phyloP scores from a whole-genome alignment of 2,329 filamentous ascomycete species.

The Nemania sp. region DNA sequence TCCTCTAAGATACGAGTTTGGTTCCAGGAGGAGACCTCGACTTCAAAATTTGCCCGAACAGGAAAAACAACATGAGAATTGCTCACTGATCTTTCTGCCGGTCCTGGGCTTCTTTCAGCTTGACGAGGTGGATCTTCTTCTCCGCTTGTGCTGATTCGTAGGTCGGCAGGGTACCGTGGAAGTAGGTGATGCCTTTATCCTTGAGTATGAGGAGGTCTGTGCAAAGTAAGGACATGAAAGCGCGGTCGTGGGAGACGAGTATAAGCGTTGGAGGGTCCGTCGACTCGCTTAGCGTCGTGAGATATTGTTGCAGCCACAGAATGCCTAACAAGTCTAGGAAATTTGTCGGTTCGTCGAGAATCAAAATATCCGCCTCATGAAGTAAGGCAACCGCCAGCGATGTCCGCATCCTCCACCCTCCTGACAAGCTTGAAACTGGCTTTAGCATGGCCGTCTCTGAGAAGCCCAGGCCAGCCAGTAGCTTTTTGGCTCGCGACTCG shows the following conservation, averaged over 20 bases:
- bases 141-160: constrained; percentile 73
- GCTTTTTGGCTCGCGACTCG: constrained; percentile 68
- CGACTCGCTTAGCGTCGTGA: constrained; percentile 59
- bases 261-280: constrained; percentile 68
- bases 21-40: too few relatives aligned
- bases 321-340: constrained; percentile 83
- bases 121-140: constrained; percentile 68
- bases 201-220: constrained; percentile 78
- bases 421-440: constrained; percentile 69
- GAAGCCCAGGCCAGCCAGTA: constrained; percentile 74
- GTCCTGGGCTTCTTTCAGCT: constrained; percentile 82
- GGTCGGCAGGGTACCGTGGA: constrained; percentile 72
- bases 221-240: constrained; percentile 76
- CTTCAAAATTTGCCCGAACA: not conserved
- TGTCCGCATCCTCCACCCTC: constrained; percentile 76
- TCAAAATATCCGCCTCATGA: constrained; percentile 75
- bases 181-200: constrained; percentile 72
- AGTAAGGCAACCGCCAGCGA: constrained; percentile 69
- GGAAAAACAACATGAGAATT: not conserved
- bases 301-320: constrained; percentile 79
- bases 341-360: constrained; percentile 87
- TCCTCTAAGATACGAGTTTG: too few relatives aligned
- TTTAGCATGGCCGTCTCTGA: constrained; percentile 63
- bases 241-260: constrained; percentile 82
- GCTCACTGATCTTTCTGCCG: constrained; percentile 70